Evolutionary conservation across 1,284 basidiomycete species (phyloP), one percentile per base, ranked within the genome.

Genomic region (Moniliella sp.): DNA sequence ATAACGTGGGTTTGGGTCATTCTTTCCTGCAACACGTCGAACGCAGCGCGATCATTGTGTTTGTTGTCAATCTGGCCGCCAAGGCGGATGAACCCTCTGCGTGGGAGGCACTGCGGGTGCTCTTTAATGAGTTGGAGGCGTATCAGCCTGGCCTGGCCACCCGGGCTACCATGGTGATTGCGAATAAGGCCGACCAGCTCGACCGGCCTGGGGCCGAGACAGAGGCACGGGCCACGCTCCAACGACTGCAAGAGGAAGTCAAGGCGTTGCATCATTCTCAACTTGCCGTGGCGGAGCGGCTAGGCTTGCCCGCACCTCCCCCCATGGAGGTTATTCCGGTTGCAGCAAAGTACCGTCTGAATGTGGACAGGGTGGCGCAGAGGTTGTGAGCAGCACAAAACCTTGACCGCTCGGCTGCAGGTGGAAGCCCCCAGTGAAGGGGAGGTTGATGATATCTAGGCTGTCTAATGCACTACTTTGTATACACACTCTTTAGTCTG

Each of bases 11-110:
- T 1, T 68, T 97, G 0, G 91, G 91, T 0, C 84, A 94, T 60
- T 76, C 78, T 0, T 97, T 97, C 65, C 63, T 99, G 15, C 73
- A 83, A 2, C 78, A 82, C 4, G 80, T 94, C 58, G 88, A 97
- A 57, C 74, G 88, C 2, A 86, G 82, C 4, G 72, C 76, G 18
- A 77, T 80, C 3, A 70, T 97, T 2, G 78, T 76, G 0, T 93
- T 88, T 55, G 84, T 97, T 21, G 74, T 99, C 17, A 88, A 97
- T 58, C 66, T 94, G 2, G 74, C 77, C 0, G 21, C 21, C n/a
- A n/a, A 23, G 21, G 66, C 65, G 0, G 66, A 71, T 0, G 66
- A 39, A 8, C 33, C 47, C 1, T 30, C 37, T 11, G 50, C 51
- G 1, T 77, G 74, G 69, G 69, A 75, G 11, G 80, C 86, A 37